Base-by-base conservation (phyloP, 129 eudicot species). In the sunflower (Helianthus annuus) region DNA sequence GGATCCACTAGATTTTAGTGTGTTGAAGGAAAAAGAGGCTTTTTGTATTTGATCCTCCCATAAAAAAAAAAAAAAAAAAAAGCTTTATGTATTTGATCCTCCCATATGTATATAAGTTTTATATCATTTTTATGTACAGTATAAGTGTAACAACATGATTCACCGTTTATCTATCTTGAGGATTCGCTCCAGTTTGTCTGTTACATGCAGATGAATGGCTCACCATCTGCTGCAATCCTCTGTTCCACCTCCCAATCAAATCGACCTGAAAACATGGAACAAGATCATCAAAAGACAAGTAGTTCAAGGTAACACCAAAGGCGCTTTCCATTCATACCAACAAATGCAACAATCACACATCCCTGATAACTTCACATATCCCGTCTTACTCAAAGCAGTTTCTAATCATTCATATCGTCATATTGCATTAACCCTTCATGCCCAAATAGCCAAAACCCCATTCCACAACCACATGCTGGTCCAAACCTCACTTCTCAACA, bases 331-430 rank as follows among this genome's bases (percentile, higher is more conserved):
- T 22, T 66, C 84, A 7, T 86, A 62, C 76, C 59, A 45, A 63
- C 66, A 27, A 32, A 80, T 86, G 91, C 87, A 70, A 42, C 69
- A 65, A 44, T 29, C 36, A 6, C 19, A 65, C 67, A 38, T 61
- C 53, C 85, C 87, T 12, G 91, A 86, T 66, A 86, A 83, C 74
- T 86, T 82, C 69, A 86, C 91, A 1, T 83, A 63, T 7, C 87
- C 91, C 7, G 65, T 86, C 5, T 67, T 86, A 66, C 83, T 85
- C 62, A 81, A 86, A 76, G 73, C 85, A 29, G 76, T 69, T 36
- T 68, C 71, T 44, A 48, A 62, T 57, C 78, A 55, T 39, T 64
- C 87, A 2, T 59, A 56, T 27, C 11, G 2, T 32, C 24, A 54
- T 13, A n/a, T 77, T 15, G 91, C 87, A 52, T 82, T 59, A 73